These are phyloP conservation scores for Pinus albicaulis DNA, from an alignment of 75 land plant species.

Conservation along the genomic window DNA sequence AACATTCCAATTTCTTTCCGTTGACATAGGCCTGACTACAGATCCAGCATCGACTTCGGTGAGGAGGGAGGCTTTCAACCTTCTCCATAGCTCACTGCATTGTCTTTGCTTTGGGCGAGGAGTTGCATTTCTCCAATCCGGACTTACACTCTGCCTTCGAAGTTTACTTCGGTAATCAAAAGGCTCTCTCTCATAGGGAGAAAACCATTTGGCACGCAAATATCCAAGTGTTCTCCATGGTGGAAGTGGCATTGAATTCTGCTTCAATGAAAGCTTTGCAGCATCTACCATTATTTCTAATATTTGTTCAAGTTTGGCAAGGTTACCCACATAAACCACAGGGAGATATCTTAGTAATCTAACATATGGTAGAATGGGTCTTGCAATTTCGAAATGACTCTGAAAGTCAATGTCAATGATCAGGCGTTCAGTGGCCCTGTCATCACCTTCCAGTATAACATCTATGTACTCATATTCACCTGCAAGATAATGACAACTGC, in stretches of 20 bases:
- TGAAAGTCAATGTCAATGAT: constrained; percentile 84
- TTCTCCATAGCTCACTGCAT: constrained; percentile 50
- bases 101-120: constrained; percentile 23
- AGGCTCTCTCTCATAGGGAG: constrained; percentile 42
- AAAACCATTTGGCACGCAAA: constrained; percentile 78
- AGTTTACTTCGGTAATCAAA: constrained; percentile 5
- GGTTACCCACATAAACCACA: constrained; percentile 63
- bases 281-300: constrained; percentile 87
- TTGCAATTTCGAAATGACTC: constrained; percentile 71
- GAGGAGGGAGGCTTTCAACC: constrained; percentile 48
- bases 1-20: constrained; percentile 15
- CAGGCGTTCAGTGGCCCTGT: constrained; percentile 45
- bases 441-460: constrained; percentile 35
- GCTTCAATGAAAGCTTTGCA: constrained; percentile 67
- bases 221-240: constrained; percentile 93
- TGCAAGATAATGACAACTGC: constrained; percentile 10
- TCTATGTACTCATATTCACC: constrained; percentile 93
- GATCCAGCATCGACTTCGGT: constrained; percentile 22
- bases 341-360: constrained; percentile 64
- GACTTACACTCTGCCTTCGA: background rate
- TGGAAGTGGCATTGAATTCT: constrained; percentile 89
- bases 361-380: constrained; percentile 65
- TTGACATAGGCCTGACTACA: constrained; percentile 13
- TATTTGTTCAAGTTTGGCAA: constrained; percentile 44
- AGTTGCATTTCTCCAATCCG: background rate